These are phyloP conservation scores for Talaromyces ruber DNA, from an alignment of 495 filamentous ascomycete genomes.

Conservation along the genomic window DNA sequence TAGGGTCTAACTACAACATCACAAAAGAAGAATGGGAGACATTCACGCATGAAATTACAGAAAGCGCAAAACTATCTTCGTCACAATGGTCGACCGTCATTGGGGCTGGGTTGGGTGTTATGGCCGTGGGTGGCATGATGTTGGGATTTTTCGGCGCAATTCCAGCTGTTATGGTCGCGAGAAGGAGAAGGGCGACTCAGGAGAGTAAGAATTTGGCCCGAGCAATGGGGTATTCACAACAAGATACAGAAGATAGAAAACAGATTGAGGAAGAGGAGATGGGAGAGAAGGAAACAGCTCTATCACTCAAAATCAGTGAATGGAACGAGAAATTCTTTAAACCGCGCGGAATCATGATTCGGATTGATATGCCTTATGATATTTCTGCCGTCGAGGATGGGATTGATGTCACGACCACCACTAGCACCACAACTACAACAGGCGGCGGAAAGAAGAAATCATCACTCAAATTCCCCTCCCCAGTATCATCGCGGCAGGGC, in stretches of 20 bases:
- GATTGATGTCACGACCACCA: conserved; percentile 16
- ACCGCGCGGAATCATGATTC: conserved; percentile 24
- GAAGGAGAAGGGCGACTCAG: conserved; percentile 10
- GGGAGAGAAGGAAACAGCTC: neutral
- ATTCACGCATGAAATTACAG: conserved; percentile 21
- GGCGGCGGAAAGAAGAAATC: neutral
- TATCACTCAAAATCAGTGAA: conserved; percentile 16
- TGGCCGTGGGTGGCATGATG: conserved; percentile 26
- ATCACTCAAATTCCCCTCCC: neutral
- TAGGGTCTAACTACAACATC: conserved; percentile 13
- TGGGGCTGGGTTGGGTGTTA: conserved; percentile 23
- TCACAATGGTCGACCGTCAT: conserved; percentile 25
- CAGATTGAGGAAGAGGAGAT: neutral
- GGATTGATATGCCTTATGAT: conserved; percentile 28
- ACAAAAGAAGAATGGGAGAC: conserved; percentile 17
- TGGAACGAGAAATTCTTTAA: conserved; percentile 29
- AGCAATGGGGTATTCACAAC: conserved; percentile 2
- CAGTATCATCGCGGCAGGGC: neutral
- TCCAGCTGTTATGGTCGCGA: conserved; percentile 19
- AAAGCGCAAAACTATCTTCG: conserved; percentile 22
- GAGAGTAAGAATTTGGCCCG: conserved; percentile 22
- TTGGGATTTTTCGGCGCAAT: conserved; percentile 23
- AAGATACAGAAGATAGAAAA: neutral
- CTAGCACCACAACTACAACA: neutral
- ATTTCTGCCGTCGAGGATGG: conserved; percentile 15